Conservation (phyloP, 2,329 filamentous ascomycete genomes). For the Chaetomiaceae sp. region DNA sequence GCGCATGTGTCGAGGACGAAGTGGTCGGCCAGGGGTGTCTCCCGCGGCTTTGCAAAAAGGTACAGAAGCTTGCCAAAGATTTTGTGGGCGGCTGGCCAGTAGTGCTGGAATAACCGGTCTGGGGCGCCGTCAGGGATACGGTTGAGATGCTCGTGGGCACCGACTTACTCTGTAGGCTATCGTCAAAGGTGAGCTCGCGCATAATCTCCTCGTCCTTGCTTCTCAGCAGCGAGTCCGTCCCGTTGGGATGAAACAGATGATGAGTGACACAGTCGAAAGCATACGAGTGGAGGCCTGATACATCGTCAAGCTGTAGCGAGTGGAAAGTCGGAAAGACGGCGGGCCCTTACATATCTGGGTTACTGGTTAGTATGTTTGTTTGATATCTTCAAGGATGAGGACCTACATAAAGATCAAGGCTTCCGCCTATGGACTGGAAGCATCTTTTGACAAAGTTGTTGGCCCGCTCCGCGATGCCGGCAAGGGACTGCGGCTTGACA, state of each 20-base stretch:
- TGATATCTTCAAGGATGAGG: conserved; percentile 9
- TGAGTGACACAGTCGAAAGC: conserved; percentile 66
- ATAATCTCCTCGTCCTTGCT: conserved; percentile 59
- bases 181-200: conserved; percentile 63
- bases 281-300: conserved; percentile 55
- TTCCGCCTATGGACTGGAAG: conserved; percentile 38
- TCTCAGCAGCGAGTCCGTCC: conserved; percentile 55
- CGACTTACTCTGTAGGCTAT: conserved; percentile 62
- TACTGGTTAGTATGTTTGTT: conserved; percentile 15
- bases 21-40: conserved; percentile 54
- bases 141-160: not conserved
- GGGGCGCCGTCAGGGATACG: not conserved
- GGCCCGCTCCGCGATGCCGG: conserved; percentile 55
- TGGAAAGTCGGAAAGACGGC: not conserved
- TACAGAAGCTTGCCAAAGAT: conserved; percentile 44
- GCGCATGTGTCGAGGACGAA: conserved; percentile 53
- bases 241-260: conserved; percentile 64
- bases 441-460: conserved; percentile 53
- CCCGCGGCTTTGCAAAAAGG: conserved; percentile 49
- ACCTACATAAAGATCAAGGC: conserved; percentile 59
- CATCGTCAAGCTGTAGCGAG: not conserved
- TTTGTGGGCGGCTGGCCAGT: conserved; percentile 49
- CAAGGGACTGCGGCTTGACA: conserved; percentile 50
- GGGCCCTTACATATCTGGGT: conserved; percentile 19
- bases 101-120: conserved; percentile 59